A percentile compares a stretch with the other conserved stretches of the same genome.
phyloP scores from a whole-genome alignment of 805 yeast species.

The Candida succiphila region DNA sequence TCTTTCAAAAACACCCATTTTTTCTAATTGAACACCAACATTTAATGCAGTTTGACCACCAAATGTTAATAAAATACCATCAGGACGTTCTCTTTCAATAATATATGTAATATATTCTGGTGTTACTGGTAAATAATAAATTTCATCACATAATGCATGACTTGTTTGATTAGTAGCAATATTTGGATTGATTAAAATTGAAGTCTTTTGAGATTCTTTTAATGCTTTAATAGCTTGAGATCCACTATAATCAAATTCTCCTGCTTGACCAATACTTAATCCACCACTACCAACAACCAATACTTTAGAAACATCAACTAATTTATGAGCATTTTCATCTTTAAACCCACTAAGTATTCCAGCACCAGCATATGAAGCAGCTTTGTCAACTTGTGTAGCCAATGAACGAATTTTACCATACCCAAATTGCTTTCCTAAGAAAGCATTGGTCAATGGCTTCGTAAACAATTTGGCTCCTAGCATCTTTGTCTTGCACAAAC shows the following conservation, averaged over 20 bases:
- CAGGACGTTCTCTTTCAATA: slow-evolving; percentile 93
- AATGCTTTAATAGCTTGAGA: slow-evolving; percentile 96
- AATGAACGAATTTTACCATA: background rate
- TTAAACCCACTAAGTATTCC: slow-evolving; percentile 45
- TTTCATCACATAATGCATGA: slow-evolving; percentile 89
- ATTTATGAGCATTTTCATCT: slow-evolving; percentile 49
- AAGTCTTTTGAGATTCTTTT: slow-evolving; percentile 77
- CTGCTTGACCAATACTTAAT: slow-evolving; percentile 94
- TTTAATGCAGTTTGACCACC: slow-evolving; percentile 98
- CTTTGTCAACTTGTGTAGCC: slow-evolving; percentile 17
- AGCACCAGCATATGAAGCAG: slow-evolving; percentile 49
- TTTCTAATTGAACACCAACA: slow-evolving; percentile 90
- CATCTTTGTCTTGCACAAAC: no score
- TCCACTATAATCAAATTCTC: slow-evolving; percentile 95
- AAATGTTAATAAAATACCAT: slow-evolving; percentile 89
- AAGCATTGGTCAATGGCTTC: no score
- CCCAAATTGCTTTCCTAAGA: no score
- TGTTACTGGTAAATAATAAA: slow-evolving; percentile 92
- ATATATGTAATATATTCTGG: slow-evolving; percentile 93
- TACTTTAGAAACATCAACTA: slow-evolving; percentile 82
- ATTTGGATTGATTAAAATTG: slow-evolving; percentile 88
- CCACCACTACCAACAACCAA: slow-evolving; percentile 97
- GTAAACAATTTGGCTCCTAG: no score
- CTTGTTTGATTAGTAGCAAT: slow-evolving; percentile 97
- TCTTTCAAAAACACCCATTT: slow-evolving; percentile 88